phyloP scores from a whole-genome alignment of 257 asterid species.

The Paulownia fortunei region DNA sequence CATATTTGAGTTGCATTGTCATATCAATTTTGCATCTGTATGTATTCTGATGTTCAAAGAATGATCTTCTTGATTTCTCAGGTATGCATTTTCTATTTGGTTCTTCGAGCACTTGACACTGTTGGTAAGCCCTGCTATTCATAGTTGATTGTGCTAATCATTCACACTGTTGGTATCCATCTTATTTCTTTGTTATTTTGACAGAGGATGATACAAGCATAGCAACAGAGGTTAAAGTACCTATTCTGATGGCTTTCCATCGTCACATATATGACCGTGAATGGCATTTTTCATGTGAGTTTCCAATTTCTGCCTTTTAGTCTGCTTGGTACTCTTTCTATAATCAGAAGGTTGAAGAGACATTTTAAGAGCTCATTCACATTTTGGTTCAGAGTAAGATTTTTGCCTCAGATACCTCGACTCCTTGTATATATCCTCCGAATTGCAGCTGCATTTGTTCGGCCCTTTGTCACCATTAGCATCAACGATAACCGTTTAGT shows the following conservation, averaged over 20 bases:
- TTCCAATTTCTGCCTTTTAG: slow-evolving; percentile 30
- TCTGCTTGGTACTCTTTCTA: background rate
- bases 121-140: slow-evolving; percentile 70
- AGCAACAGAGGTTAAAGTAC: slow-evolving; percentile 80
- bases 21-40: background rate
- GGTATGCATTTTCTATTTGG: slow-evolving; percentile 97
- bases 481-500: slow-evolving; percentile 4
- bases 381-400: background rate
- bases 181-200: slow-evolving; percentile 36
- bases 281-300: slow-evolving; percentile 97
- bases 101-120: slow-evolving; percentile 97
- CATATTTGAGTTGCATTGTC: slow-evolving; percentile 9
- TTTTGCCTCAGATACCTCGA: background rate
- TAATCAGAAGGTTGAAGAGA: slow-evolving; percentile 1
- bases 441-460: background rate
- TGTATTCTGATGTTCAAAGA: slow-evolving; percentile 7
- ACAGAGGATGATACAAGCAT: slow-evolving; percentile 99
- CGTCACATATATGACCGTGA: slow-evolving; percentile 78
- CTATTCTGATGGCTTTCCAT: slow-evolving; percentile 84
- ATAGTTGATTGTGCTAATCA: background rate
- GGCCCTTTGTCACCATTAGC: background rate
- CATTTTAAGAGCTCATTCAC: background rate
- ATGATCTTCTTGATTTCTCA: slow-evolving; percentile 45
- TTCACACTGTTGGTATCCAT: slow-evolving; percentile 11
- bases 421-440: background rate